phyloP scores from a whole-genome alignment of 345 rosid genomes.

The Zanthoxylum bungeanum region DNA sequence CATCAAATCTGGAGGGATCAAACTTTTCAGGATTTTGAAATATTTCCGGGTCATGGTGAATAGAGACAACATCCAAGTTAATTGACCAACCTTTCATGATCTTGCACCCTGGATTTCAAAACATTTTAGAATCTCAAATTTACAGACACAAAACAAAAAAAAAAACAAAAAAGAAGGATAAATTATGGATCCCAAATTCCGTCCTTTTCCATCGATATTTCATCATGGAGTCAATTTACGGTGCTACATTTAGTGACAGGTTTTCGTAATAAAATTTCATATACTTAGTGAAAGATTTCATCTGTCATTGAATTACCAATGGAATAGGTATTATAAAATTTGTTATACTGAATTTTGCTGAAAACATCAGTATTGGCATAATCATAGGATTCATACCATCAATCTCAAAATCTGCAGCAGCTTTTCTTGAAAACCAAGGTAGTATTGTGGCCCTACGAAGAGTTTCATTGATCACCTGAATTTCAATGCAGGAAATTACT shows the following conservation, averaged over 20 bases:
- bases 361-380: neutral
- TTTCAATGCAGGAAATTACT: neutral
- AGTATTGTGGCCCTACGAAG: slow-evolving; percentile 57
- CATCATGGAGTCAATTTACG: too few species aligned
- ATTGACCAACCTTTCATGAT: slow-evolving; percentile 64
- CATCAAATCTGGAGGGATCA: slow-evolving; percentile 55
- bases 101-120: slow-evolving; percentile 34
- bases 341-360: neutral
- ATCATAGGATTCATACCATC: slow-evolving; percentile 50
- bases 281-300: too few species aligned
- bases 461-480: slow-evolving; percentile 56
- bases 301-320: too few species aligned
- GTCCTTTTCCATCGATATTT: too few species aligned
- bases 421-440: slow-evolving; percentile 69
- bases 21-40: slow-evolving; percentile 47
- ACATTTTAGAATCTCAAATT: neutral
- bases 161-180: too few species aligned
- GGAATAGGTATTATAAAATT: too few species aligned
- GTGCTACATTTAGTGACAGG: too few species aligned
- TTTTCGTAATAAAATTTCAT: too few species aligned
- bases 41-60: slow-evolving; percentile 53
- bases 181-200: too few species aligned
- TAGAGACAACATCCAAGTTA: slow-evolving; percentile 69
- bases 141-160: too few species aligned
- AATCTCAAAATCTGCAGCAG: slow-evolving; percentile 60